A percentile compares a stretch with the other conserved stretches of the same genome.
phyloP scores from a whole-genome alignment of 2,329 filamentous ascomycete genomes.

The Fusarium hostae region DNA sequence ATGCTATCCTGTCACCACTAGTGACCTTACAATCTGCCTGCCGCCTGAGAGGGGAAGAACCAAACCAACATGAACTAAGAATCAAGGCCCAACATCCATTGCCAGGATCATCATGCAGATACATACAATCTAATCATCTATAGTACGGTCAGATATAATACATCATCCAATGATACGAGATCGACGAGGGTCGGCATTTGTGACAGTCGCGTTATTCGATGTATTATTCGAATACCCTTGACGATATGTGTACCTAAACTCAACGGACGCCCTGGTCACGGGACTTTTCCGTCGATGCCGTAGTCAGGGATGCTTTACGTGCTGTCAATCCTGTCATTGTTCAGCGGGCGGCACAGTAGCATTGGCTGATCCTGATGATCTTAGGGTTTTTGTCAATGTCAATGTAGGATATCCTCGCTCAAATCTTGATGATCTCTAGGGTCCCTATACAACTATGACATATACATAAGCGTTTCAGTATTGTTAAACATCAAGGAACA shows the following conservation, averaged over 20 bases:
- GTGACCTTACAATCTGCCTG: neutral
- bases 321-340: neutral
- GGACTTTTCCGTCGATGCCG: neutral
- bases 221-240: conserved; percentile 1
- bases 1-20: neutral
- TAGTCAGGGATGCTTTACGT: neutral
- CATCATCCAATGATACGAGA: neutral
- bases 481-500: neutral
- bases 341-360: neutral
- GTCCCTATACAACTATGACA: neutral
- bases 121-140: neutral
- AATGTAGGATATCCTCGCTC: neutral
- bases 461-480: neutral
- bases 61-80: neutral
- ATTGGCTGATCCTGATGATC: neutral
- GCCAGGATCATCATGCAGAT: neutral
- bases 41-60: neutral
- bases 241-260: neutral
- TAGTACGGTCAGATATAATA: neutral
- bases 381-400: neutral
- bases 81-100: neutral
- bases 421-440: neutral
- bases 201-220: neutral
- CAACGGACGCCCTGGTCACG: neutral
- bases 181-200: conserved; percentile 1